Conservation (phyloP, 2,329 filamentous ascomycete genomes). For the Penicillium sp. region DNA sequence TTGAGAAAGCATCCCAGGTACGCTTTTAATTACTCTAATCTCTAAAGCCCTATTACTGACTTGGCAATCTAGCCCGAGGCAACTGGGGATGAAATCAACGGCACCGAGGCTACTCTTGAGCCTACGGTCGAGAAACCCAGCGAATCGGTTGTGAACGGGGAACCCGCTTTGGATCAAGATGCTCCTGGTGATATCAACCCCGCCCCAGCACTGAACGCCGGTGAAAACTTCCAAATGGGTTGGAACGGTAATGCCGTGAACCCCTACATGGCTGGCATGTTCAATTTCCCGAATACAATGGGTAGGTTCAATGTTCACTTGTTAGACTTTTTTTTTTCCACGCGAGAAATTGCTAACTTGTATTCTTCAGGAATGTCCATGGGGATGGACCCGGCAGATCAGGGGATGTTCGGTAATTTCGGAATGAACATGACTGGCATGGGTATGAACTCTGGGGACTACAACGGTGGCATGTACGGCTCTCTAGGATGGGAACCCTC, state of each 20-base stretch:
- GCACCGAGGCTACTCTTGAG: constrained; percentile 11
- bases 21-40: background rate
- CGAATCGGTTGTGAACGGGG: background rate
- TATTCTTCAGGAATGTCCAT: constrained; percentile 69
- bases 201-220: constrained; percentile 48
- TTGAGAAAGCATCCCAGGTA: constrained; percentile 22
- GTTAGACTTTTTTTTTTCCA: background rate
- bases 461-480: constrained; percentile 65
- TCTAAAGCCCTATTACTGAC: background rate
- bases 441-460: constrained; percentile 73
- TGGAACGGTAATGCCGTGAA: constrained; percentile 66
- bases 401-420: constrained; percentile 52
- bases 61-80: constrained; percentile 15
- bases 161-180: background rate
- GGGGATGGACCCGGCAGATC: constrained; percentile 68
- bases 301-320: constrained; percentile 60
- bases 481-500: constrained; percentile 71
- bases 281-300: constrained; percentile 80
- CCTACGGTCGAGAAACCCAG: constrained; percentile 13
- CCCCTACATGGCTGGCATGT: constrained; percentile 58
- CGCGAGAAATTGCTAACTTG: background rate
- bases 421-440: constrained; percentile 84
- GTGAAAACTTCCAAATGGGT: constrained; percentile 60
- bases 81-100: constrained; percentile 8
- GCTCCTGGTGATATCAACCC: constrained; percentile 5